A percentile compares a stretch with the other conserved stretches of the same genome.
phyloP scores from a whole-genome alignment of 805 yeast genomes.

The Metschnikowia shivogae region DNA sequence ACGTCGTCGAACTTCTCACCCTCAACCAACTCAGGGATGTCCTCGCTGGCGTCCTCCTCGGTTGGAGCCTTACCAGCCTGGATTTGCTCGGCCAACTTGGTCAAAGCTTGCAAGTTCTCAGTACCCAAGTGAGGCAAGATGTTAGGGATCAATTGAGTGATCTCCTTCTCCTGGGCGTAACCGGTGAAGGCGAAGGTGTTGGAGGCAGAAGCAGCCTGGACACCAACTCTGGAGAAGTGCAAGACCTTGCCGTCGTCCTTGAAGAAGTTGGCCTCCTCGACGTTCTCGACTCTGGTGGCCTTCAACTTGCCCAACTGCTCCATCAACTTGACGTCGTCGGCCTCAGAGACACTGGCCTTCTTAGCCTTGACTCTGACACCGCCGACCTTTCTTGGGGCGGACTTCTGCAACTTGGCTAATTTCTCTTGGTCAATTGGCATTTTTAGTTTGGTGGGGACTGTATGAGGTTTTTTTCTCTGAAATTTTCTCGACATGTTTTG shows the following conservation, averaged over 20 bases:
- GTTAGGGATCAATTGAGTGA: conserved; percentile 89
- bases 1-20: conserved; percentile 80
- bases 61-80: conserved; percentile 56
- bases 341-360: conserved; percentile 64
- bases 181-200: conserved; percentile 96
- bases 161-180: conserved; percentile 85
- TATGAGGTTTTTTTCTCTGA: conserved; percentile 8
- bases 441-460: conserved; percentile 4
- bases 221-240: conserved; percentile 95
- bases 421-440: conserved; percentile 95
- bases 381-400: conserved; percentile 71
- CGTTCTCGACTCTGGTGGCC: conserved; percentile 82
- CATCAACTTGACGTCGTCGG: conserved; percentile 88
- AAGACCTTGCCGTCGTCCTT: conserved; percentile 93
- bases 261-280: conserved; percentile 97
- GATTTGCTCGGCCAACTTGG: conserved; percentile 84
- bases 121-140: conserved; percentile 95
- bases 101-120: conserved; percentile 86
- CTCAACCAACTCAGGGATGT: conserved; percentile 76
- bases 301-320: conserved; percentile 83
- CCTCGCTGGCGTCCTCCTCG: conserved; percentile 47
- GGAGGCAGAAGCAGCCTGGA: conserved; percentile 85
- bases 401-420: conserved; percentile 86
- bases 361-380: conserved; percentile 91
- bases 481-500: conserved; percentile 17